Percentiles rank a stretch among this genome's conserved stretches.
Evolutionary conservation across 192 early-diverging fungal genomes (phyloP).

Genomic region (Lunasporangiospora selenospora): DNA sequence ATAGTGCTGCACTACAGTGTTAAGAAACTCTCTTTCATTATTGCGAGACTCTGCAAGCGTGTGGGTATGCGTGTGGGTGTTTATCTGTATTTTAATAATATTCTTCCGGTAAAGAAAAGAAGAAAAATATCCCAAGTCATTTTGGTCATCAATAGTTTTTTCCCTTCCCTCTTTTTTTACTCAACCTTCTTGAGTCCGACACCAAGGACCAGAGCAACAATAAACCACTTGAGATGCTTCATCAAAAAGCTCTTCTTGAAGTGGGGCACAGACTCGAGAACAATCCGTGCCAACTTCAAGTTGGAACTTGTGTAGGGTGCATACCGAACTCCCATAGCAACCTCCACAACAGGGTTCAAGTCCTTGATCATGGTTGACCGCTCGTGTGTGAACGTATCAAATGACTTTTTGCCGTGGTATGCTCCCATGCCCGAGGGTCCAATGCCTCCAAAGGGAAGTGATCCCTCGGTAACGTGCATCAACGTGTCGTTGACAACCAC

Average conservation of each 20-base stretch:
- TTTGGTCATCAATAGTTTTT: too few relatives aligned
- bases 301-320: constrained; percentile 28
- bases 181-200: constrained; percentile 19
- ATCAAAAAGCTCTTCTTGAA: constrained; percentile 41
- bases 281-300: constrained; percentile 18
- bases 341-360: constrained; percentile 7
- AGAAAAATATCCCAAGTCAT: too few relatives aligned
- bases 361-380: constrained; percentile 62
- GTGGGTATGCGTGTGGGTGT: too few relatives aligned
- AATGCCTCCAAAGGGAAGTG: constrained; percentile 82
- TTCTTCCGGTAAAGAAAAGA: too few relatives aligned
- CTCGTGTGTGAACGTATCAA: constrained; percentile 76
- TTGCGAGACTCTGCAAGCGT: too few relatives aligned
- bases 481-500: constrained; percentile 78
- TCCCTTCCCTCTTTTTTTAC: too few relatives aligned
- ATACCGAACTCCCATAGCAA: constrained; percentile 26
- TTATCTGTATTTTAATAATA: too few relatives aligned
- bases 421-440: constrained; percentile 79
- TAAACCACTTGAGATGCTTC: constrained; percentile 43
- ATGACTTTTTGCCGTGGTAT: constrained; percentile 77
- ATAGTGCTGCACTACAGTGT: too few relatives aligned
- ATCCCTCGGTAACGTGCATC: constrained; percentile 55
- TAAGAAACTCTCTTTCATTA: too few relatives aligned
- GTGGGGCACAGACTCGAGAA: constrained; percentile 20
- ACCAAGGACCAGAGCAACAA: constrained; percentile 40